phyloP scores from a whole-genome alignment of 2,329 filamentous ascomycete species.

The Fusarium sp. region DNA sequence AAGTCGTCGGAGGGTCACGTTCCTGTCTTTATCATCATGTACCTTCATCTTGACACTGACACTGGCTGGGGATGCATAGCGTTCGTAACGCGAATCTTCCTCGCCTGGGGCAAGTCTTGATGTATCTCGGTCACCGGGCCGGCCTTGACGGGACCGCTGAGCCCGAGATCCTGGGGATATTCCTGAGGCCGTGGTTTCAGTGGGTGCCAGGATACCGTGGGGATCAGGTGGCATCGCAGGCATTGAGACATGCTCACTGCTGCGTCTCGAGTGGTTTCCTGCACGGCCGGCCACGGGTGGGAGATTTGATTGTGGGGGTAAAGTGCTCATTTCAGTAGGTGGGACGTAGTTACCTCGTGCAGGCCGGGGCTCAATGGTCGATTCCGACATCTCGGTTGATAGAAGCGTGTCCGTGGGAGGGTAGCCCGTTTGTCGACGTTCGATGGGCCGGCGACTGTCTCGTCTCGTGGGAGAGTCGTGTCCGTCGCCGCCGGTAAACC shows the following conservation, averaged over 20 bases:
- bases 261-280: constrained; percentile 54
- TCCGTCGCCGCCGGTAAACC: constrained; percentile 77
- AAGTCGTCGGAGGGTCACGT: constrained; percentile 69
- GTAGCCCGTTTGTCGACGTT: constrained; percentile 46
- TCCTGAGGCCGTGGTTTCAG: constrained; percentile 45
- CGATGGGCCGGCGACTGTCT: constrained; percentile 44
- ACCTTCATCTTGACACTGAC: constrained; percentile 69
- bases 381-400: constrained; percentile 50
- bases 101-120: constrained; percentile 55
- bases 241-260: constrained; percentile 57
- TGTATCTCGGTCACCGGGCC: constrained; percentile 53
- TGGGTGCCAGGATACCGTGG: constrained; percentile 51
- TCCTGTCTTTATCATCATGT: constrained; percentile 68
- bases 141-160: constrained; percentile 57
- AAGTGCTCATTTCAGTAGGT: constrained; percentile 34
- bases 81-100: constrained; percentile 52
- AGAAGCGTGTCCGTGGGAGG: constrained; percentile 40
- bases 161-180: constrained; percentile 48
- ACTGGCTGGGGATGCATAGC: constrained; percentile 54
- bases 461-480: constrained; percentile 60
- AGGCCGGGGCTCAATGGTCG: constrained; percentile 46
- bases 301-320: constrained; percentile 36
- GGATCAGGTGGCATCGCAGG: constrained; percentile 65
- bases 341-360: constrained; percentile 42
- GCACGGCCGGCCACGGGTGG: constrained; percentile 35